Evolutionary conservation across 768 basidiomycete species (phyloP), one percentile per base, ranked within the genome.

Genomic region (Sistotremastrum suecicum): DNA sequence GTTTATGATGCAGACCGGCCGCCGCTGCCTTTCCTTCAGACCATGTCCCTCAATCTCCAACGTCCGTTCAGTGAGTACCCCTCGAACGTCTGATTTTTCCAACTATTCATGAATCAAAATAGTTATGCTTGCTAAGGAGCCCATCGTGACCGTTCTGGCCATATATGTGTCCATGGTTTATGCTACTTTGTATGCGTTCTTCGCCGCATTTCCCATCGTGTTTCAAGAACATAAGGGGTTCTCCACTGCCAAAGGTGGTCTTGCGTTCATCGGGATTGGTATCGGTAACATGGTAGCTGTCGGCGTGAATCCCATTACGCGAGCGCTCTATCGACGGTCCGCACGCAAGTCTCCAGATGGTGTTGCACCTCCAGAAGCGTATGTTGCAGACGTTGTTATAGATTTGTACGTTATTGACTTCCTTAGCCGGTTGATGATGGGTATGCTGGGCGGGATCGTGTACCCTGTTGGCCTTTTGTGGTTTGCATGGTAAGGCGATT

Each of bases 241-340:
- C 54, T 66, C 69, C 10, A 63, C 74, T 6, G 75, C 75, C 1
- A 58, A 75, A 53, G 67, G 70, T 28, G 76, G 78, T 5, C 67
- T 80, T 8, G 73, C 78, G 0, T 83, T 81, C 58, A 65, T 78
- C 40, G 79, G 78, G 3, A 68, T 83, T 37, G 79, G 78, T 0
- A 51, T 76, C 5, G 79, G 79, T 0, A 71, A 76, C 40, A 52
- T 69, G 29, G 29, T 72, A 3, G 80, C 76, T 2, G 69, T 71
- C 11, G 58, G 58, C 5, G 63, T 74, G 5, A 70, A 75, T 39
- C 72, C 76, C 0, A 58, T 76, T 35, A 74, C 76, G 50, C 72
- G 76, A 53, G 64, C 60, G 49, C 57, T 73, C 47, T 81, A 80
- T 55, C 65, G 66, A 61, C 55, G 59, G 37, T 67, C 68, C 11